These are phyloP conservation scores for Fusarium sp. DNA, from an alignment of 2,329 filamentous ascomycete species.

Conservation along the genomic window DNA sequence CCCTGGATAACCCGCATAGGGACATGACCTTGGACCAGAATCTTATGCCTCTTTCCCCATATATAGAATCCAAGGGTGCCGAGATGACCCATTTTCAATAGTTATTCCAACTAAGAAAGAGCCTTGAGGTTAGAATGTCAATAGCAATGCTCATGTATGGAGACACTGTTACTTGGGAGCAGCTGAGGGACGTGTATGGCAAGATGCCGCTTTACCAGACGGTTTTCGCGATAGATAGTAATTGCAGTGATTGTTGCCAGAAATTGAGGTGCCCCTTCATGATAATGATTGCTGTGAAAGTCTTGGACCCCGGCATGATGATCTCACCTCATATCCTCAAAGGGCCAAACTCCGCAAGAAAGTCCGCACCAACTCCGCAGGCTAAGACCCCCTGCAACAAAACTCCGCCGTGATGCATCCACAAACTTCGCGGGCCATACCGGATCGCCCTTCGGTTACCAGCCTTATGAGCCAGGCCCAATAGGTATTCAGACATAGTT, in stretches of 20 bases:
- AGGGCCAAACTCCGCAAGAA: neutral
- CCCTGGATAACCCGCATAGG: neutral
- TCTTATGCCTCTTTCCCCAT: neutral
- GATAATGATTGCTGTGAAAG: too few relatives aligned
- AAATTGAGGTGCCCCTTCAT: too few relatives aligned
- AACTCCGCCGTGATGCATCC: neutral
- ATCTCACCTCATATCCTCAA: neutral
- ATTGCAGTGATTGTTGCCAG: too few relatives aligned
- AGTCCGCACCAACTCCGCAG: neutral
- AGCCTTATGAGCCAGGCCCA: neutral
- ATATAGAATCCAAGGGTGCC: neutral
- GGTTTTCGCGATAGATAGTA: too few relatives aligned
- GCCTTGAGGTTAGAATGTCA: too few relatives aligned
- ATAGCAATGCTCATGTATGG: neutral
- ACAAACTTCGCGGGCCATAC: neutral
- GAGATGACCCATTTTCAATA: neutral
- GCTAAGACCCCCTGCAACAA: neutral
- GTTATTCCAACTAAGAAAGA: too few relatives aligned
- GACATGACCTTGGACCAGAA: neutral
- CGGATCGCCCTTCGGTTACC: neutral
- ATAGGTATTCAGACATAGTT: too few relatives aligned
- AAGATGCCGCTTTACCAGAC: slow-evolving; percentile 24
- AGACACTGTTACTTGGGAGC: slow-evolving; percentile 35
- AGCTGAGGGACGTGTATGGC: slow-evolving; percentile 39
- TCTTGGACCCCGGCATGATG: too few relatives aligned